Evolutionary conservation across 768 basidiomycete species (phyloP).

Genomic region (Pisolithus microcarpus): DNA sequence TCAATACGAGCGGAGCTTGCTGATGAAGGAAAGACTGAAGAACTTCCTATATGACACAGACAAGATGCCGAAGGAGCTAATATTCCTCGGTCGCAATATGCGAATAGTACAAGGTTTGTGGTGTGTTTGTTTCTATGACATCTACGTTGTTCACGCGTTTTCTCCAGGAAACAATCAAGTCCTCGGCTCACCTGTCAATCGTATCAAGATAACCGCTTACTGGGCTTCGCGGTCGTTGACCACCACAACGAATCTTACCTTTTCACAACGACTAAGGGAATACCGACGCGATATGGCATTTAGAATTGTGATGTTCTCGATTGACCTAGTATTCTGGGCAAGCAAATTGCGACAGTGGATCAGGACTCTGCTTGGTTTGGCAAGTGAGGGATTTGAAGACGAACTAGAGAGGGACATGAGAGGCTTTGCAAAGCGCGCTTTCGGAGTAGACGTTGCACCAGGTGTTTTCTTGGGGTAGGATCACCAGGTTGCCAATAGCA

Average conservation of each 20-base stretch:
- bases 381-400: constrained; percentile 62
- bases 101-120: constrained; percentile 39
- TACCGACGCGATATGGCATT: constrained; percentile 59
- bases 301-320: constrained; percentile 50
- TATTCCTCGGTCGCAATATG: constrained; percentile 76
- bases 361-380: constrained; percentile 32
- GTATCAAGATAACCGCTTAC: constrained; percentile 82
- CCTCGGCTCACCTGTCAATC: constrained; percentile 81
- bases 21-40: constrained; percentile 61
- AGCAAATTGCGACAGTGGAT: constrained; percentile 48
- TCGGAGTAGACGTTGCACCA: constrained; percentile 68
- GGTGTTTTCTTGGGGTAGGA: constrained; percentile 46
- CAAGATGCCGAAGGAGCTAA: constrained; percentile 67
- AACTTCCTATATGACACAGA: constrained; percentile 68
- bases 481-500: neutral
- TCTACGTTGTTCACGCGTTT: neutral
- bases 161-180: constrained; percentile 66
- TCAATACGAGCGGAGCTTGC: constrained; percentile 62
- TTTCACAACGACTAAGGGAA: constrained; percentile 40
- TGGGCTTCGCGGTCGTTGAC: constrained; percentile 70
- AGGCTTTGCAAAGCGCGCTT: constrained; percentile 66
- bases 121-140: neutral
- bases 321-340: constrained; percentile 70
- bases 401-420: constrained; percentile 71
- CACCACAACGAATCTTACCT: constrained; percentile 34